A percentile compares a stretch with the other conserved stretches of the same genome.
Conservation (phyloP, 768 basidiomycete genomes). For the Amylocystis lapponica region DNA sequence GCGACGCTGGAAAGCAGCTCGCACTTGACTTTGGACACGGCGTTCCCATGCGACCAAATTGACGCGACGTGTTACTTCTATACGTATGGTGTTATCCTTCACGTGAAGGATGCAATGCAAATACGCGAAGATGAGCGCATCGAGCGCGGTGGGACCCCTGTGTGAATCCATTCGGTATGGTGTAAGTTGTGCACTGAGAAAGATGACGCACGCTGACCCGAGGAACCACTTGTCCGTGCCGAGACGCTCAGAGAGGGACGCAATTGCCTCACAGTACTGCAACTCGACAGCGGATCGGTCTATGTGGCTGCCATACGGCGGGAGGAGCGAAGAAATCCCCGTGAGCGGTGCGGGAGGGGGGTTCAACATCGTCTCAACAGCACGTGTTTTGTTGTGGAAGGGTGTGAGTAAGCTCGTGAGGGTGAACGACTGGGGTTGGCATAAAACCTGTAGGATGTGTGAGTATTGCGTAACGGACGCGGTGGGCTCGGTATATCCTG, state of each 20-base stretch:
- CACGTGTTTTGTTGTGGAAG: slow-evolving; percentile 23
- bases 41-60: slow-evolving; percentile 82
- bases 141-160: slow-evolving; percentile 73
- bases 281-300: slow-evolving; percentile 43
- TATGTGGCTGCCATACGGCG: slow-evolving; percentile 54
- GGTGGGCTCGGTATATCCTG: not conserved
- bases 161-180: not conserved
- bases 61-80: slow-evolving; percentile 62
- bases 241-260: slow-evolving; percentile 68
- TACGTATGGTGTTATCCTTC: slow-evolving; percentile 38
- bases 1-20: slow-evolving; percentile 38
- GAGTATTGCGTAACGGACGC: not conserved
- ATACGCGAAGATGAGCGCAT: slow-evolving; percentile 81
- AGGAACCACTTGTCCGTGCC: slow-evolving; percentile 80
- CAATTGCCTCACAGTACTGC: slow-evolving; percentile 66
- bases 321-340: slow-evolving; percentile 60
- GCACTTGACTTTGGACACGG: slow-evolving; percentile 54
- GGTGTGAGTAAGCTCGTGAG: slow-evolving; percentile 37
- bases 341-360: slow-evolving; percentile 68
- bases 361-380: slow-evolving; percentile 45
- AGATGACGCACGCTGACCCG: slow-evolving; percentile 51
- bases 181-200: not conserved
- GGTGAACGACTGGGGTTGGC: slow-evolving; percentile 40
- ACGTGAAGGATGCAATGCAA: slow-evolving; percentile 57
- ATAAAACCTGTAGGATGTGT: slow-evolving; percentile 36